These are phyloP conservation scores for Corynespora cassiicola DNA, from an alignment of 2,329 filamentous ascomycete genomes.

Conservation along the genomic window DNA sequence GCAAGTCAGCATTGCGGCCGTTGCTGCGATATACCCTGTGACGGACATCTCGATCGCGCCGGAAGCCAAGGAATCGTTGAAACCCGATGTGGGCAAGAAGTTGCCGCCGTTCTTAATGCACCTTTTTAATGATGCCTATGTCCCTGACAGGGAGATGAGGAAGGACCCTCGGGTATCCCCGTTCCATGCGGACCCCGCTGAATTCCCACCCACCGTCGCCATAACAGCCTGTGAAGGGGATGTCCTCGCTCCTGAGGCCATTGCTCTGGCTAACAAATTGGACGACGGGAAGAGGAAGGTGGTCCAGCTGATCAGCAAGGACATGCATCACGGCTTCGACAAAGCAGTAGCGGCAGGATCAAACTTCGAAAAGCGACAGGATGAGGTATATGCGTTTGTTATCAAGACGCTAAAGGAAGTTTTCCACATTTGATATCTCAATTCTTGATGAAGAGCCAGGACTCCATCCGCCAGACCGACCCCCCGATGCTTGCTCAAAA, in stretches of 20 bases:
- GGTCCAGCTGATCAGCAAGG: conserved; percentile 32
- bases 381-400: conserved; percentile 37
- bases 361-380: conserved; percentile 29
- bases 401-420: conserved; percentile 21
- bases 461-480: conserved; percentile 1
- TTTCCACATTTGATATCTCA: neutral
- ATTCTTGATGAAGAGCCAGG: neutral
- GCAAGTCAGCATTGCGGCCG: conserved; percentile 32
- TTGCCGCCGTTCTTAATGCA: conserved; percentile 23
- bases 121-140: conserved; percentile 45
- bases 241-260: conserved; percentile 43
- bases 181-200: conserved; percentile 25
- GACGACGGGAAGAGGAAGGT: conserved; percentile 25
- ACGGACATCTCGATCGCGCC: conserved; percentile 40
- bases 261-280: conserved; percentile 39
- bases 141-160: conserved; percentile 29
- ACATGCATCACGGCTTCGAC: conserved; percentile 47
- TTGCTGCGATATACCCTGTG: conserved; percentile 44
- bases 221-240: conserved; percentile 47
- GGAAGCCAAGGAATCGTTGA: conserved; percentile 32
- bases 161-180: conserved; percentile 46
- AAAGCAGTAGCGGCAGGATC: conserved; percentile 38
- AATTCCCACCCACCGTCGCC: conserved; percentile 33
- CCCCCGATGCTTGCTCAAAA: too few relatives aligned
- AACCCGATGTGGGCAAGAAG: conserved; percentile 18